Percentiles rank a stretch among this genome's conserved stretches.
phyloP scores from a whole-genome alignment of 2,329 filamentous ascomycete genomes.

The Colletotrichum sp. region DNA sequence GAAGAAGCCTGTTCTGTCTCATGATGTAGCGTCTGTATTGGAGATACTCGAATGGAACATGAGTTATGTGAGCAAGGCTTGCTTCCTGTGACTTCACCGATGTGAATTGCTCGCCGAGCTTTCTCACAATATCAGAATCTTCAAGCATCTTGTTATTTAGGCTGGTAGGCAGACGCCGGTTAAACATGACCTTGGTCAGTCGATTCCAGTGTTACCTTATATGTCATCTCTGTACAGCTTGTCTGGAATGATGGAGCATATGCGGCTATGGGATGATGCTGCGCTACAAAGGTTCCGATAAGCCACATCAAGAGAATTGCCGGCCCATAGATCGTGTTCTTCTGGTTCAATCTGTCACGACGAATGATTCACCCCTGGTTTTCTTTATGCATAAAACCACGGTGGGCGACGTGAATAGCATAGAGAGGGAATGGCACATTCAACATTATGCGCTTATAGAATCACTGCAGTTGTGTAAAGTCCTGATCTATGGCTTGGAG shows the following conservation, averaged over 20 bases:
- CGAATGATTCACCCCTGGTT: neutral
- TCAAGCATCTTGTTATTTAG: neutral
- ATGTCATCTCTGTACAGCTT: neutral
- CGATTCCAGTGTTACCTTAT: neutral
- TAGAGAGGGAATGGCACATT: neutral
- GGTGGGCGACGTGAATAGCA: neutral
- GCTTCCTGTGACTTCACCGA: neutral
- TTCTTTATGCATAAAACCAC: neutral
- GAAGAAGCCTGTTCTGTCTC: neutral
- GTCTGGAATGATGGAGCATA: neutral
- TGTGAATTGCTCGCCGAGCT: neutral
- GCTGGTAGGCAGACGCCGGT: neutral
- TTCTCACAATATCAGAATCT: neutral
- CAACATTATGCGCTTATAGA: neutral
- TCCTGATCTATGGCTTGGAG: neutral
- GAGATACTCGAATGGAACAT: neutral
- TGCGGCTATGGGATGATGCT: neutral
- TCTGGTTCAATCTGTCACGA: neutral
- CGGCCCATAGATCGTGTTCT: neutral
- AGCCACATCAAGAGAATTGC: neutral
- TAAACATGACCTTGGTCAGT: neutral
- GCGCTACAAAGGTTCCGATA: neutral
- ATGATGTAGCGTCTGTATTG: neutral
- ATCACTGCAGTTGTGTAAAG: neutral
- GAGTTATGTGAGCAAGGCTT: neutral